Base-by-base conservation (phyloP, 495 filamentous ascomycete genomes). In the Aspergillus campestris region DNA sequence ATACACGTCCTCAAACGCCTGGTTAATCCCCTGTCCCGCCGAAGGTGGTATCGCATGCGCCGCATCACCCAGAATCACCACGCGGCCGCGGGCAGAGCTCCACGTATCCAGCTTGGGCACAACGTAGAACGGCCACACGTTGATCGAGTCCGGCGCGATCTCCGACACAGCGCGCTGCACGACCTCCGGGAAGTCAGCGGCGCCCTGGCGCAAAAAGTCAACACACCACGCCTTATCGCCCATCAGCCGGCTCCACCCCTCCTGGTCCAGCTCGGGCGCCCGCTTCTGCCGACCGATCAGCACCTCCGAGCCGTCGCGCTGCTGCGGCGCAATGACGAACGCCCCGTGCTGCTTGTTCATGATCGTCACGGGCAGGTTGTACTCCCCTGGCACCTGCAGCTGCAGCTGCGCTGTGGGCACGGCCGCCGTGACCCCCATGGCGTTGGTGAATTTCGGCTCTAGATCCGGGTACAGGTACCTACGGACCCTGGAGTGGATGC, bases 401-500 rank as follows among this genome's bases (percentile, higher is more conserved):
- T 60, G 50, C 6, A 69, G 35, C n/a, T 60, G 50, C 6, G 38
- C 34, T 5, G 34, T 64, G 6, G 56, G 55, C 8, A 68, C 50
- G 3, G 53, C 55, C 8, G 58, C 59, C 1, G 57, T 59, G 0
- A 68, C 55, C 7, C 50, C 66, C 7, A 66, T 38, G 1, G 45
- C 37, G 39, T 60, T 58, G 7, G 52, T 59, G 45, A 63, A 69
- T 0, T 7, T 38, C 8, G 66, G 57, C 31, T 57, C 47, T 9
- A 64, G 37, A 1, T 58, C 50, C 0, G 64, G 64, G 34, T 62
- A 65, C 3, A 67, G 51, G 28, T 62, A 61, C 27, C 53, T 51
- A 12, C 69, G 69, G 8, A 77, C 68, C 10, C 52, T 55, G 0
- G 70, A 72, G 47, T 77, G 70, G 42, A 75, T 74, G 14, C 75